phyloP scores from a whole-genome alignment of 768 basidiomycete genomes.

The Hygrophorus russula region DNA sequence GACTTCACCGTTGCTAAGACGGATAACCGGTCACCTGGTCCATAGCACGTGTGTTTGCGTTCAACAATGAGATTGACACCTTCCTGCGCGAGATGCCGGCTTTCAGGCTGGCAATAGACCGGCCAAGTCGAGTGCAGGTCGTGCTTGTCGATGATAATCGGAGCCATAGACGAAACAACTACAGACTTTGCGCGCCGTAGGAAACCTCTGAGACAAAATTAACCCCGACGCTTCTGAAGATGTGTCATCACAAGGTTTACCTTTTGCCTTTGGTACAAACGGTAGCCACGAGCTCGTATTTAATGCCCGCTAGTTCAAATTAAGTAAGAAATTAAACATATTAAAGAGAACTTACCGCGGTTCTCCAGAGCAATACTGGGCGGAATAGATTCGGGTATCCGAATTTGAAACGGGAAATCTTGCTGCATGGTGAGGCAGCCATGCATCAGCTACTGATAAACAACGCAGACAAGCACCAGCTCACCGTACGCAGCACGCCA shows the following conservation, averaged over 20 bases:
- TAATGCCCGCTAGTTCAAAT: conserved; percentile 56
- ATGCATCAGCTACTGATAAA: conserved; percentile 2
- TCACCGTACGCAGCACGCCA: conserved; percentile 53
- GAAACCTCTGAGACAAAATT: conserved; percentile 44
- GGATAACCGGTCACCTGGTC: conserved; percentile 73
- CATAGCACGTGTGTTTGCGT: conserved; percentile 70
- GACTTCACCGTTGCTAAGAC: conserved; percentile 66
- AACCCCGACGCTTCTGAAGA: not conserved
- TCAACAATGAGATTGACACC: conserved; percentile 68
- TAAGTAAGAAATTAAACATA: not conserved
- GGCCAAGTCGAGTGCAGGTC: conserved; percentile 93
- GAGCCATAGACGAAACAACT: conserved; percentile 53
- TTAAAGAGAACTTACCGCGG: conserved; percentile 34
- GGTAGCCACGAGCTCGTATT: conserved; percentile 84
- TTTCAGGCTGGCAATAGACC: conserved; percentile 70
- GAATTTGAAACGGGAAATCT: conserved; percentile 84
- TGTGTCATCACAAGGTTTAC: conserved; percentile 25
- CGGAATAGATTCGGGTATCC: conserved; percentile 87
- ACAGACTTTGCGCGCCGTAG: conserved; percentile 70
- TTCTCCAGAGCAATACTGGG: conserved; percentile 75
- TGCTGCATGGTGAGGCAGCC: conserved; percentile 30
- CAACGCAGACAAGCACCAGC: conserved; percentile 12
- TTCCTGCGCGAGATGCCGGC: conserved; percentile 52
- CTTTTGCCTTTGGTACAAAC: conserved; percentile 81
- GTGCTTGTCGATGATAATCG: conserved; percentile 84